These are phyloP conservation scores for Eutypella sp. DNA, from an alignment of 2,329 filamentous ascomycete genomes.

Conservation along the genomic window DNA sequence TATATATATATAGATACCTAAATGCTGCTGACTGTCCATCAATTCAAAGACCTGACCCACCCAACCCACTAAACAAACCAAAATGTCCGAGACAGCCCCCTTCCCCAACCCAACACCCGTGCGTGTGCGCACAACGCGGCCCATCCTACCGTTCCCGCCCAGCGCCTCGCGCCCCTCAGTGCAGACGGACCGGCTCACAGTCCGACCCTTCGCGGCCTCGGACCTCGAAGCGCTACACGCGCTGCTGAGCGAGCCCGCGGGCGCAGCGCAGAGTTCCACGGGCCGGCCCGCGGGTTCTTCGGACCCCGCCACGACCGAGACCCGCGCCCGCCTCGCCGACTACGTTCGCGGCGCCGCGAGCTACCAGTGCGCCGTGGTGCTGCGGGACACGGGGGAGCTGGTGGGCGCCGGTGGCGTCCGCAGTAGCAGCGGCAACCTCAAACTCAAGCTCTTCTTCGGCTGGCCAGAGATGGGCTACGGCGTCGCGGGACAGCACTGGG, in stretches of 20 bases:
- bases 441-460: slow-evolving; percentile 31
- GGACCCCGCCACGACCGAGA: slow-evolving; percentile 38
- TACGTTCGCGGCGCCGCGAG: slow-evolving; percentile 42
- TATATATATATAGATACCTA: too few relatives aligned
- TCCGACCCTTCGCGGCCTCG: slow-evolving; percentile 44
- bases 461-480: slow-evolving; percentile 59
- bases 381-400: slow-evolving; percentile 42
- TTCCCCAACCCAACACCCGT: slow-evolving; percentile 15
- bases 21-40: not conserved
- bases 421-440: slow-evolving; percentile 23
- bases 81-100: not conserved
- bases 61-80: not conserved
- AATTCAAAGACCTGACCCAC: not conserved
- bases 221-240: slow-evolving; percentile 47
- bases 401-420: slow-evolving; percentile 46
- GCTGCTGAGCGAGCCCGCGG: slow-evolving; percentile 53
- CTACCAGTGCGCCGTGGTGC: slow-evolving; percentile 53
- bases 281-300: slow-evolving; percentile 39
- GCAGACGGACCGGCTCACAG: slow-evolving; percentile 47
- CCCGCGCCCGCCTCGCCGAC: slow-evolving; percentile 39
- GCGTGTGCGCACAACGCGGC: slow-evolving; percentile 45
- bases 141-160: slow-evolving; percentile 36
- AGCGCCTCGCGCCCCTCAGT: slow-evolving; percentile 34
- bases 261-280: slow-evolving; percentile 54
- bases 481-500: slow-evolving; percentile 49